phyloP scores from a whole-genome alignment of 371 early-diverging fungal species.

The Mortierella sp. region DNA sequence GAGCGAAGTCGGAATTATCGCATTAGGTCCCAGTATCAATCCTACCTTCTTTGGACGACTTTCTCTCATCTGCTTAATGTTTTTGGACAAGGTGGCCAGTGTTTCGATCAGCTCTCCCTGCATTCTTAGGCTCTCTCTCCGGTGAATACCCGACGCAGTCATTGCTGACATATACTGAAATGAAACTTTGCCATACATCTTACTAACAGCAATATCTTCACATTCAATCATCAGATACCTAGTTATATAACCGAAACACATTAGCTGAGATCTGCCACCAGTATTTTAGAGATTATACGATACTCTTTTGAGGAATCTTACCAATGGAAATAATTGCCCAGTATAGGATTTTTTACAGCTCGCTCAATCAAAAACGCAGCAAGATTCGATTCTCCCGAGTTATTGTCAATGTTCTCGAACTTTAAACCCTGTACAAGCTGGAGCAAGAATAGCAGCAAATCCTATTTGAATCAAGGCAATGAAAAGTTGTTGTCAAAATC shows the following conservation, averaged over 20 bases:
- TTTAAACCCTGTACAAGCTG: slow-evolving; percentile 98
- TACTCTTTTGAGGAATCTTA: slow-evolving; percentile 31
- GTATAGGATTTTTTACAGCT: slow-evolving; percentile 78
- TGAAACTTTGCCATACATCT: slow-evolving; percentile 89
- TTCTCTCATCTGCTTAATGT: slow-evolving; percentile 83
- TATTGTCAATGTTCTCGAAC: slow-evolving; percentile 78
- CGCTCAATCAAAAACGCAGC: slow-evolving; percentile 91
- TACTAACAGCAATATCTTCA: slow-evolving; percentile 71
- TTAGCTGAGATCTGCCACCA: neutral
- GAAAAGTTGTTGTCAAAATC: neutral
- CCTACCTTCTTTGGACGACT: slow-evolving; percentile 83
- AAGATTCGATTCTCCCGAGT: slow-evolving; percentile 77
- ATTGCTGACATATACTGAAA: slow-evolving; percentile 84
- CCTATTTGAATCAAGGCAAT: slow-evolving; percentile 61
- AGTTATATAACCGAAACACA: neutral
- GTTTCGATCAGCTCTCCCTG: slow-evolving; percentile 88
- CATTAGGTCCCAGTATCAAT: too few relatives aligned
- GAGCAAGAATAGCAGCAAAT: slow-evolving; percentile 88
- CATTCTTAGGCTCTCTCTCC: slow-evolving; percentile 80
- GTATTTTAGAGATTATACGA: neutral
- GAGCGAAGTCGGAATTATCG: neutral
- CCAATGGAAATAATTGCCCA: slow-evolving; percentile 96
- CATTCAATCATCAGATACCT: slow-evolving; percentile 96
- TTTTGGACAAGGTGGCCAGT: slow-evolving; percentile 78
- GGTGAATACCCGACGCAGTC: slow-evolving; percentile 72